Conservation (phyloP, 805 yeast genomes). For the Metschnikowia koreensis region DNA sequence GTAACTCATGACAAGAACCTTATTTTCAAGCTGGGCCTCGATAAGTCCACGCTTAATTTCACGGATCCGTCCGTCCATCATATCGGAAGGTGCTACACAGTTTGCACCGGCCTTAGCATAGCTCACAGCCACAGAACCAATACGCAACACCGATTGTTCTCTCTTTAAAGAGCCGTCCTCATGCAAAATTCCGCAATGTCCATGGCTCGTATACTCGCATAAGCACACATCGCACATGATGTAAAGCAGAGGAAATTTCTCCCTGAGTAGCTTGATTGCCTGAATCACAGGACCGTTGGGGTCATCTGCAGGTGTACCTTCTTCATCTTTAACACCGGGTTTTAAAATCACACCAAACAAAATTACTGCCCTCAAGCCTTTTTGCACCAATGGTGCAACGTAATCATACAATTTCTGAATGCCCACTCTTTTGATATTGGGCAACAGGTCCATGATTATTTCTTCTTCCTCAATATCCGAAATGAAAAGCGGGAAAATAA, state of each 20-base stretch:
- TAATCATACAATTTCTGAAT: conserved; percentile 73
- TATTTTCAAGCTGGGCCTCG: conserved; percentile 78
- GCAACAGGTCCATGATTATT: conserved; percentile 68
- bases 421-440: conserved; percentile 87
- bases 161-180: conserved; percentile 87
- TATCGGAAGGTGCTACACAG: conserved; percentile 95
- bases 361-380: conserved; percentile 84
- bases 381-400: conserved; percentile 63
- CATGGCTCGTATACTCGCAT: conserved; percentile 95
- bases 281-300: conserved; percentile 92
- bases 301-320: conserved; percentile 91
- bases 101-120: conserved; percentile 96
- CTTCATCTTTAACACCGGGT: conserved; percentile 71
- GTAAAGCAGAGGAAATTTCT: conserved; percentile 75
- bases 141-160: conserved; percentile 68
- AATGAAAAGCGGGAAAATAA: conserved; percentile 88
- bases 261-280: conserved; percentile 64
- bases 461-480: conserved; percentile 82
- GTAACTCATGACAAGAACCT: conserved; percentile 86
- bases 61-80: conserved; percentile 92
- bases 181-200: conserved; percentile 92
- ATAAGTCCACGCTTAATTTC: conserved; percentile 87
- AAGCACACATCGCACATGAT: conserved; percentile 93
- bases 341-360: conserved; percentile 88
- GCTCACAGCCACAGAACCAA: conserved; percentile 92